Evolutionary conservation across 306 rosid genomes (phyloP), one percentile per base, ranked within the genome.

Genomic region (Rosa lucieae): DNA sequence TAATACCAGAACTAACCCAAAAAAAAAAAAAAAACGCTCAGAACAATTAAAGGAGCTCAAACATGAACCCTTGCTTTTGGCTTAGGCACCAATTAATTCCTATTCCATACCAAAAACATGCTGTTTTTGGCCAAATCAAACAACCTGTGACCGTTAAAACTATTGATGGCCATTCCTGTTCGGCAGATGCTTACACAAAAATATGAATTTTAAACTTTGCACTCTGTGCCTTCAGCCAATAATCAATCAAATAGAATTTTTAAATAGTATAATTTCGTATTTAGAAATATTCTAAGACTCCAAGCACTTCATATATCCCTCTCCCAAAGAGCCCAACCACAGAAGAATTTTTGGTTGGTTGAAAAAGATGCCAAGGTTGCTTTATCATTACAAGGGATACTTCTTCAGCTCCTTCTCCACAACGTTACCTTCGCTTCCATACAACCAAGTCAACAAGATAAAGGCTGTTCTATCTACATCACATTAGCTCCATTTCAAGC

Each of bases 11-110:
- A 76, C 21, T 44, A 59, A 43, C 15, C 37, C 2, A 1, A n/a
- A n/a, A 32, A 32, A 42, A 44, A 61, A 26, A 23, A 6, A 65
- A 32, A 4, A 32, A 5, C 23, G 51, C 20, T 75, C 48, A 20
- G 14, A 35, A 47, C 35, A 76, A 66, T 66, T 66, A 18, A 44
- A 29, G 58, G 35, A 63, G 35, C 32, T 48, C 48, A 65, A 63
- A 11, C 12, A 58, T 58, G 78, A 46, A 61, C 18, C 70, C 56
- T 2, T 46, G 59, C 10, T 75, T 43, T 42, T 75, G n/a, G 32
- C 32, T 62, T 9, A 15, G 58, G 43, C 70, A 59, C 66, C n/a
- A 74, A 11, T 15, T 21, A 58, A 58, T 75, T 43, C 71, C 70
- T 17, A 66, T 37, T 37, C 46, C 10, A 21, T 15, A 39, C 26